A percentile compares a stretch with the other conserved stretches of the same genome.
Conservation (phyloP, 352 stramenopile species). For the Globisporangium lucens region DNA sequence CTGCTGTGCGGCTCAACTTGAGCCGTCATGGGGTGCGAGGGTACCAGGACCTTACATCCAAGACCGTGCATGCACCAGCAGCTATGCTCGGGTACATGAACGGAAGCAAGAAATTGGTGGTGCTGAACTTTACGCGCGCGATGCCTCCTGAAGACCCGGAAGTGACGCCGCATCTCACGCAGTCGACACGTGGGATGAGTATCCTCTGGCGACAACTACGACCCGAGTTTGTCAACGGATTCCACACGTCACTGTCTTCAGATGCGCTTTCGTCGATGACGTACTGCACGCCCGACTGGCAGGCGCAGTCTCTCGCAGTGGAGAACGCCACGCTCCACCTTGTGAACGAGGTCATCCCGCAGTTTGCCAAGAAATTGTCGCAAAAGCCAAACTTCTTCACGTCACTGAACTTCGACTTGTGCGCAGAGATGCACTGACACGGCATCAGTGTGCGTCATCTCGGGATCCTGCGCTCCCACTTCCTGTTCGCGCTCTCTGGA, state of each 20-base stretch:
- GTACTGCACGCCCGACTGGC: conserved; percentile 85
- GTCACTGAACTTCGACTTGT: conserved; percentile 47
- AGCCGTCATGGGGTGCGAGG: conserved; percentile 80
- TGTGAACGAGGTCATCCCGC: conserved; percentile 67
- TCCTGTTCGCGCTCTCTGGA: conserved; percentile 71
- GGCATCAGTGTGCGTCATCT: conserved; percentile 91
- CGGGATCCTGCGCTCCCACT: conserved; percentile 74
- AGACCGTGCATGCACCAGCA: conserved; percentile 69
- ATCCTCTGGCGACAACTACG: conserved; percentile 92
- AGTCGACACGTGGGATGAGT: conserved; percentile 79
- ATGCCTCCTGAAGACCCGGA: conserved; percentile 89
- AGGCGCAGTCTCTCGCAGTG: conserved; percentile 58
- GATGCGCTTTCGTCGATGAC: conserved; percentile 87
- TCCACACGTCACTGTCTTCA: conserved; percentile 57
- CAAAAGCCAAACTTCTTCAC: conserved; percentile 56
- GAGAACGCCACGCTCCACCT: conserved; percentile 76
- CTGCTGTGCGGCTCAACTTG: conserved; percentile 77
- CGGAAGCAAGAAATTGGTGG: conserved; percentile 44
- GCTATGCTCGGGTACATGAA: conserved; percentile 83
- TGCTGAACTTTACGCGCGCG: conserved; percentile 82
- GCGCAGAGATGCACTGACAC: conserved; percentile 82
- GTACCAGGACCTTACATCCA: conserved; percentile 85
- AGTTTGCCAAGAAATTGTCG: conserved; percentile 79
- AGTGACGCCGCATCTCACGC: conserved; percentile 66
- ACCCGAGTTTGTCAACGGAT: conserved; percentile 73